Percentiles rank a stretch among this genome's conserved stretches.
These are phyloP conservation scores for Myochromella boudieri DNA, from an alignment of 768 basidiomycete species.

Conservation along the genomic window DNA sequence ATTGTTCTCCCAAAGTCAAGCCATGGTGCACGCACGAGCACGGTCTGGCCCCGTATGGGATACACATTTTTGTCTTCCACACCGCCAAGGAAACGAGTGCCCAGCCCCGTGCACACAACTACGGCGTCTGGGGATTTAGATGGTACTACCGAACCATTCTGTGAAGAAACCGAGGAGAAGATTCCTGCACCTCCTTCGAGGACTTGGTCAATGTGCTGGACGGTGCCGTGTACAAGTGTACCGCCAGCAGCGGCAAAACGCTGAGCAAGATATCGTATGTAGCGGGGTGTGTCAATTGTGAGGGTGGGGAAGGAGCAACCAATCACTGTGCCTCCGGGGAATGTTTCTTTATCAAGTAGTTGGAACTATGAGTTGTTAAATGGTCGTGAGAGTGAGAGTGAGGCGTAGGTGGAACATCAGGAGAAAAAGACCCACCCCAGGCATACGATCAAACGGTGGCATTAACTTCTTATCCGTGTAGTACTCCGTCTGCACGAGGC, in stretches of 20 bases:
- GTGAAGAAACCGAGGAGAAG: conserved; percentile 27
- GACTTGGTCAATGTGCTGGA: conserved; percentile 72
- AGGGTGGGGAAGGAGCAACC: conserved; percentile 68
- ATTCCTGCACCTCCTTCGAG: conserved; percentile 56
- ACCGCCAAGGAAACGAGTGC: conserved; percentile 73
- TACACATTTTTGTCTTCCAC: conserved; percentile 75
- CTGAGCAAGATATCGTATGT: conserved; percentile 68
- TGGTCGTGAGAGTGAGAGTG: neutral
- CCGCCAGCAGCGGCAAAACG: conserved; percentile 71
- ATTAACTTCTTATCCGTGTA: conserved; percentile 39
- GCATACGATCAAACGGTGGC: conserved; percentile 51
- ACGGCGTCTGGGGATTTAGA: conserved; percentile 55
- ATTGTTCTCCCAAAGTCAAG: conserved; percentile 56
- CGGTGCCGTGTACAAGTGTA: conserved; percentile 48
- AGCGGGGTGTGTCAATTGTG: conserved; percentile 68
- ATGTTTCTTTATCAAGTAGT: conserved; percentile 29
- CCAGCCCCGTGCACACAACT: conserved; percentile 72
- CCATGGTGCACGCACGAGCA: conserved; percentile 70
- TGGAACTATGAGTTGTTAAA: conserved; percentile 44
- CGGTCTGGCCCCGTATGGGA: conserved; percentile 84
- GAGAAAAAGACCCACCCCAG: conserved; percentile 37
- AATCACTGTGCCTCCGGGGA: conserved; percentile 32
- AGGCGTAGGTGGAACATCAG: neutral
- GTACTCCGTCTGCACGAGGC: conserved; percentile 63
- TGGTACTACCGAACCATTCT: neutral